Percentiles rank a stretch among this genome's conserved stretches.
Conservation (phyloP, 2,329 filamentous ascomycete genomes). For the Apiospora rasikravindrae region DNA sequence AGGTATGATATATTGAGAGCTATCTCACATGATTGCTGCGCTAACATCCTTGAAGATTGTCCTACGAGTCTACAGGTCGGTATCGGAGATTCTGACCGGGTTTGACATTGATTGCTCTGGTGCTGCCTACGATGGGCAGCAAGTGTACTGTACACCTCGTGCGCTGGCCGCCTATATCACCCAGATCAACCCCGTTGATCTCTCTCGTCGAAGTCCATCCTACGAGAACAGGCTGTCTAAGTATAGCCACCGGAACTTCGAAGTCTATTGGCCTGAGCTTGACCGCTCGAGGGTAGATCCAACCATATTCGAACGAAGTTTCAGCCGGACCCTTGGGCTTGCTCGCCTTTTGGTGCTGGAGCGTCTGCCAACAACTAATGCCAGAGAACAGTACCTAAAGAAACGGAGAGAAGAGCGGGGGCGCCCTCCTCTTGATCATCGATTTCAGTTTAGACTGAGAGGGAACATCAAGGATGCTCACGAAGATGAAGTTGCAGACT, state of each 20-base stretch:
- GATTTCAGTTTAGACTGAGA: conserved; percentile 46
- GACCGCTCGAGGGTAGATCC: conserved; percentile 80
- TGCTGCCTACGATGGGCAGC: conserved; percentile 78
- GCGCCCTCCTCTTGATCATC: conserved; percentile 58
- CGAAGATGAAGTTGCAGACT: conserved; percentile 84
- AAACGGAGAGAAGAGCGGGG: conserved; percentile 75
- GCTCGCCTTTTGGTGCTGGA: conserved; percentile 82
- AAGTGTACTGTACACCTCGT: conserved; percentile 80
- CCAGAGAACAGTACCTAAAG: conserved; percentile 73
- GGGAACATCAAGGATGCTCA: conserved; percentile 80
- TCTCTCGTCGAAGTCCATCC: conserved; percentile 79
- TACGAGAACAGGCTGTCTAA: conserved; percentile 89
- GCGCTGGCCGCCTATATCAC: conserved; percentile 81
- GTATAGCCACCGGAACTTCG: conserved; percentile 83
- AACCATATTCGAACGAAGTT: conserved; percentile 85
- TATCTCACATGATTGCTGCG: conserved; percentile 23
- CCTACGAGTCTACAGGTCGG: conserved; percentile 80
- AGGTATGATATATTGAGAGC: conserved; percentile 44
- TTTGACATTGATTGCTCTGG: conserved; percentile 89
- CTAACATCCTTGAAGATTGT: conserved; percentile 68
- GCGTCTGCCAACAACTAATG: conserved; percentile 70
- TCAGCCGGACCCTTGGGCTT: conserved; percentile 75
- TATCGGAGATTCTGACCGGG: conserved; percentile 84
- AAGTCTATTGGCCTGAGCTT: conserved; percentile 78
- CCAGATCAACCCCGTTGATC: conserved; percentile 80